phyloP scores from a whole-genome alignment of 345 rosid genomes.

The Tarenaya hassleriana region DNA sequence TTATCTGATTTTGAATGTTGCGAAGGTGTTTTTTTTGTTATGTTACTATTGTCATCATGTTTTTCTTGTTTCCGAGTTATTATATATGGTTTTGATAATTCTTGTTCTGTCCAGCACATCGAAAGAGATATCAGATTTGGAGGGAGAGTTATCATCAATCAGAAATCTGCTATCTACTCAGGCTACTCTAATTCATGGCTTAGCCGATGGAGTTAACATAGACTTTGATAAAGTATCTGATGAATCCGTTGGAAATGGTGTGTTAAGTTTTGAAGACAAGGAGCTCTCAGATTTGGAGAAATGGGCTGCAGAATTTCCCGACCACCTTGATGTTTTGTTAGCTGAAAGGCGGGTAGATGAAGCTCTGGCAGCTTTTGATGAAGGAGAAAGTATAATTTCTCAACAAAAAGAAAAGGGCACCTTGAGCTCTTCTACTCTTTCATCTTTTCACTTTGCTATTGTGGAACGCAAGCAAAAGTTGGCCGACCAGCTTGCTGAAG shows the following conservation, averaged over 20 bases:
- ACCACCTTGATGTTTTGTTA: constrained; percentile 80
- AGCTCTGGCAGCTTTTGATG: constrained; percentile 83
- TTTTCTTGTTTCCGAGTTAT: not conserved
- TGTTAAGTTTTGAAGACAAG: constrained; percentile 39
- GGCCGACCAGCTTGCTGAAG: constrained; percentile 95
- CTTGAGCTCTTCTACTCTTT: constrained; percentile 43
- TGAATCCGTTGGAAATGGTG: constrained; percentile 34
- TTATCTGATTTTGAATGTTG: not conserved
- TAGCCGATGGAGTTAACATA: constrained; percentile 81
- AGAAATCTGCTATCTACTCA: constrained; percentile 90
- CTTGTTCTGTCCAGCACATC: constrained; percentile 64
- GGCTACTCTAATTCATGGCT: constrained; percentile 83
- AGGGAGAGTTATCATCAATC: constrained; percentile 92
- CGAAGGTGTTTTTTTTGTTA: constrained; percentile 1
- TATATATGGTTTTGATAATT: not conserved
- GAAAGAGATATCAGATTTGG: constrained; percentile 96
- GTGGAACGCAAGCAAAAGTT: constrained; percentile 70
- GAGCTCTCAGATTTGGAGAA: constrained; percentile 76
- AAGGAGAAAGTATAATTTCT: constrained; percentile 61
- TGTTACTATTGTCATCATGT: too few relatives aligned
- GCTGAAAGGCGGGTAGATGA: constrained; percentile 97
- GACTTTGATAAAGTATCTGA: constrained; percentile 48
- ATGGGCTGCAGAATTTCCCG: constrained; percentile 85
- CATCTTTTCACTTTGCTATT: constrained; percentile 50
- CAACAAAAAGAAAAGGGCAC: constrained; percentile 54